A percentile compares a stretch with the other conserved stretches of the same genome.
phyloP scores from a whole-genome alignment of 2,329 filamentous ascomycete species.

The Epichloe elymi region DNA sequence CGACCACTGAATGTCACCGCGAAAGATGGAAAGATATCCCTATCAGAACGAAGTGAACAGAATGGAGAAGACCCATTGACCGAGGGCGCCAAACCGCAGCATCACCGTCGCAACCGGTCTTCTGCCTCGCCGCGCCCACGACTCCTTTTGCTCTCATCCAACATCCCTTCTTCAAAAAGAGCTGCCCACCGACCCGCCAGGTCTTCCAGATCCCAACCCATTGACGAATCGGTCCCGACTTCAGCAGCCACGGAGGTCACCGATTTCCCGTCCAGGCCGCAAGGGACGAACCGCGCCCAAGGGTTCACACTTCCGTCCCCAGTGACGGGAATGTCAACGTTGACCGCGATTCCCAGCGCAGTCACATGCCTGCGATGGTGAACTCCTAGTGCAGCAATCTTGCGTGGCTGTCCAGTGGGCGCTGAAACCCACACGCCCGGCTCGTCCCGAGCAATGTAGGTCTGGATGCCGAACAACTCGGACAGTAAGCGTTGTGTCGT shows the following conservation, averaged over 20 bases:
- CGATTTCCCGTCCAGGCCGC: conserved; percentile 67
- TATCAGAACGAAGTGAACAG: too few species aligned
- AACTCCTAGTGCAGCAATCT: conserved; percentile 88
- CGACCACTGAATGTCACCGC: too few species aligned
- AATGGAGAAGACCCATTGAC: too few species aligned
- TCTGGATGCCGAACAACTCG: conserved; percentile 42
- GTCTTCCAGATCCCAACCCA: conserved; percentile 15
- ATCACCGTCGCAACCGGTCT: background rate
- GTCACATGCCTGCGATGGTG: conserved; percentile 75
- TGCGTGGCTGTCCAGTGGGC: conserved; percentile 30
- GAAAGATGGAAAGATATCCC: too few species aligned
- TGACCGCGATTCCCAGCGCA: conserved; percentile 72
- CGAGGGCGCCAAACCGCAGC: background rate
- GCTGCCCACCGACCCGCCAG: conserved; percentile 21
- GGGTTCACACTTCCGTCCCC: conserved; percentile 31
- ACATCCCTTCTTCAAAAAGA: conserved; percentile 23
- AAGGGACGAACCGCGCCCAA: conserved; percentile 69
- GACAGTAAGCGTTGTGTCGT: conserved; percentile 55
- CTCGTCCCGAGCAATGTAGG: conserved; percentile 51
- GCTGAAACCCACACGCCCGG: conserved; percentile 68
- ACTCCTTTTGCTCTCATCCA: conserved; percentile 14
- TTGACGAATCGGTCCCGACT: conserved; percentile 13
- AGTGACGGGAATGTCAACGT: conserved; percentile 48
- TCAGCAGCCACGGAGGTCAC: conserved; percentile 61
- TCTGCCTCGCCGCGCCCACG: conserved; percentile 5